Conservation (phyloP, 257 asterid species). For the Craterostigma plantagineum region DNA sequence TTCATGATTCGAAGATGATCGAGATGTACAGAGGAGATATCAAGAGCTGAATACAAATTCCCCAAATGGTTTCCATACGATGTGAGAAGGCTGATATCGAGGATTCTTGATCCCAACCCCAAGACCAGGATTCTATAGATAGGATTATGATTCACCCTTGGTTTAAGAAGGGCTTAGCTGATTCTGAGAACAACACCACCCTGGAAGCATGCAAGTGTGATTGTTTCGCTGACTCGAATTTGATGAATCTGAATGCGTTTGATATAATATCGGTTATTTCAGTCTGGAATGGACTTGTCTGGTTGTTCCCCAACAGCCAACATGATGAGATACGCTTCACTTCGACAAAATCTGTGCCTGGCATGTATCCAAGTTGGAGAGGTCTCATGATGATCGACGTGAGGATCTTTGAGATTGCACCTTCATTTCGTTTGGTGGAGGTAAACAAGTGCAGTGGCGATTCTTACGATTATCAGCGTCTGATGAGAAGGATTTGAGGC, state of each 20-base stretch:
- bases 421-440: slow-evolving; percentile 50
- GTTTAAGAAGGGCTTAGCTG: slow-evolving; percentile 3
- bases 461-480: slow-evolving; percentile 28
- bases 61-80: slow-evolving; percentile 3
- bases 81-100: slow-evolving; percentile 1
- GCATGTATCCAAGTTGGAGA: slow-evolving; percentile 32
- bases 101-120: slow-evolving; percentile 10
- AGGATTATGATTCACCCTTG: slow-evolving; percentile 6
- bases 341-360: slow-evolving; percentile 21
- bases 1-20: not conserved
- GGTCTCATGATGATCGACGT: slow-evolving; percentile 18
- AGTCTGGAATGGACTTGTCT: slow-evolving; percentile 41
- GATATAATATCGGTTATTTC: not conserved
- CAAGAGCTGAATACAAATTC: slow-evolving; percentile 1
- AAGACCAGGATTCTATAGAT: slow-evolving; percentile 1
- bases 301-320: slow-evolving; percentile 36
- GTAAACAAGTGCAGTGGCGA: slow-evolving; percentile 41
- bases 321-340: slow-evolving; percentile 57
- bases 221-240: not conserved
- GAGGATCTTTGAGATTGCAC: slow-evolving; percentile 30
- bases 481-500: slow-evolving; percentile 22
- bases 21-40: slow-evolving; percentile 4
- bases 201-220: not conserved
- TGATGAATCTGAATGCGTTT: not conserved
- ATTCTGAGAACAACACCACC: not conserved